Evolutionary conservation across 1,139 yeast genomes (phyloP), one percentile per base, ranked within the genome.

Genomic region (Suhomyces yuchorum): DNA sequence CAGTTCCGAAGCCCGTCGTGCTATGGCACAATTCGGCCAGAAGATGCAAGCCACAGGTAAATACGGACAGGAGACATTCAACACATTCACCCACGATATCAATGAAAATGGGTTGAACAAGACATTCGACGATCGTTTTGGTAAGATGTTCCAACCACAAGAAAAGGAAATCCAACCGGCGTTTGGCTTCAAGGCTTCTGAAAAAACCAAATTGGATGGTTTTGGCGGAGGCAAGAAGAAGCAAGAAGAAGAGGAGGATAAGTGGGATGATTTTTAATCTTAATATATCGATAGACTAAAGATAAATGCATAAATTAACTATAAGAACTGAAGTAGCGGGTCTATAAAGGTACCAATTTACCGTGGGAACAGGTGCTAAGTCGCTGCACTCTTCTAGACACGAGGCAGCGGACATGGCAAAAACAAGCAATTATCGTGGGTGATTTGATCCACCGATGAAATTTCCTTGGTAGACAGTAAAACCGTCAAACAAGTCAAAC

Each of bases 11-110:
- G 93, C 98, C 8, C 84, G 80, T 56, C 81, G 89, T 59, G 99
- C 98, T 23, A 88, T 95, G 81, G 86, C 91, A 51, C 98, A 93
- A 71, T 93, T 92, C 72, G 97, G 97, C 41, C 96, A 88, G 65
- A 89, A 84, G 62, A 87, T 92, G 77, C 96, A 87, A 63, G 96
- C 90, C 59, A 90, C 97, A 1, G 90, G 96, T 34, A 80, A 77
- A 54, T 85, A 82, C 59, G 87, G 87, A 3, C 78, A 74, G 53
- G 81, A 85, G 58, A 85, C 87, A 9, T 84, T 85, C 67, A 81
- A 79, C 56, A 73, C 73, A 22, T 82, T 85, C 59, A 85, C 92
- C 7, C 68, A 75, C 44, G 81, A 75, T 48, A 53, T 67, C 36
- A 68, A 68, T 56, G 66, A 58, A 49, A 66, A 63, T 49, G 75